These are phyloP conservation scores for Alnus rubra DNA, from an alignment of 306 rosid genomes.

Conservation along the genomic window DNA sequence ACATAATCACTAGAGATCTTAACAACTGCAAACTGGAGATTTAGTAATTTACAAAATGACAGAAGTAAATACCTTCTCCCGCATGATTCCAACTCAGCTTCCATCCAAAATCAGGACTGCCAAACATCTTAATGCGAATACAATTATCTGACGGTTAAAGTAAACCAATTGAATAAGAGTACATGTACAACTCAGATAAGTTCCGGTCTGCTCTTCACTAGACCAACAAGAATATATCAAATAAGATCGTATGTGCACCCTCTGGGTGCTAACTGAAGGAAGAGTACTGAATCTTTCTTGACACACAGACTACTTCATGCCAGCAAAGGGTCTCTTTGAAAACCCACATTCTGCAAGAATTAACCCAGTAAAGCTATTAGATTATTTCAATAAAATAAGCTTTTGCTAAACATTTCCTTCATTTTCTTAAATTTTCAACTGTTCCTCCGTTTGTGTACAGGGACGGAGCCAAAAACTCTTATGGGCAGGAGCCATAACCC, in stretches of 20 bases:
- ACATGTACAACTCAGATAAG: constrained; percentile 9
- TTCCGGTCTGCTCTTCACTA: neutral
- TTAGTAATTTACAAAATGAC: too few species aligned
- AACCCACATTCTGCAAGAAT: constrained; percentile 17
- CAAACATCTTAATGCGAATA: neutral
- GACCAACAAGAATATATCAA: constrained; percentile 14
- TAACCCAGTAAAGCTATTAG: neutral
- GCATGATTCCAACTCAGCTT: too few species aligned
- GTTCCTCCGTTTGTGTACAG: too few species aligned
- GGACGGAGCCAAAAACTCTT: too few species aligned
- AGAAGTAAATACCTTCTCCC: too few species aligned
- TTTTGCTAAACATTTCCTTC: too few species aligned
- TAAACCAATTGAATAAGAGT: constrained; percentile 17
- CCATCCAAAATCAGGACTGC: too few species aligned
- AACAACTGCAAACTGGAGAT: too few species aligned
- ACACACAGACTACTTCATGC: constrained; percentile 22
- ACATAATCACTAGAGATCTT: too few species aligned
- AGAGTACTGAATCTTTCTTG: constrained; percentile 10
- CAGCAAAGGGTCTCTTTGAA: constrained; percentile 24
- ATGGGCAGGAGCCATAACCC: too few species aligned
- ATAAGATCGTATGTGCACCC: constrained; percentile 11
- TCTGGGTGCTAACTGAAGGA: constrained; percentile 20
- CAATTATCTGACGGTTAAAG: neutral
- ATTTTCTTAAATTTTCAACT: too few species aligned
- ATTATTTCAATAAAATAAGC: too few species aligned